Evolutionary conservation across 805 yeast genomes (phyloP), one percentile per base, ranked within the genome.

Genomic region (Hanseniaspora jakobsenii): DNA sequence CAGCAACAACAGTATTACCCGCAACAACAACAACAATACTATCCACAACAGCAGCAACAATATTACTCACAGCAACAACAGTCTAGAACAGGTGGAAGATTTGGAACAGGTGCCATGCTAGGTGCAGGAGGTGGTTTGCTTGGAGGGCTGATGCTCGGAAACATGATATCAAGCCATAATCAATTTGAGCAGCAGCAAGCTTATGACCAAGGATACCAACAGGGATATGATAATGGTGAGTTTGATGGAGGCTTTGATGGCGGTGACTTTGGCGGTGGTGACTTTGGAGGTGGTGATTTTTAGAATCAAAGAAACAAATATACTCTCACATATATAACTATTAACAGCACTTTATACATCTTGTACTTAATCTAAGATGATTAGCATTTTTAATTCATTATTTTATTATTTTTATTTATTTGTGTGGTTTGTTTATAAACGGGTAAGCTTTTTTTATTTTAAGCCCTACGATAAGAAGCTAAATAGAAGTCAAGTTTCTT

Each of bases 81-180:
- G 45, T 59, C 59, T 47, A 59, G 51, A 23, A 56, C 54, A 30
- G 53, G 59, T 32, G 51, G 61, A 29, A 62, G 59, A 37, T 60
- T 66, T 49, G 63, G 66, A 13, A 56, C 54, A 47, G 71, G 70
- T 36, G 21, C 44, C 4, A 53, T 71, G 47, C 51, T 67, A 36
- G 76, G 73, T 38, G 72, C 68, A 2, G 78, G 78, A 44, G 70
- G 76, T 14, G 85, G 84, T 59, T 57, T 77, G 44, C 53, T 77
- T 7, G 83, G 82, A 47, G 83, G 82, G 36, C 60, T 71, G 60
- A 52, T 75, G 51, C 53, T 76, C 35, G 71, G 70, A 7, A 63
- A 67, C 29, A 70, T 58, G 35, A 57, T 57, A 34, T 56, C 44
- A 48, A 44, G 45, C 34, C 47, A 44, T 66, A 64, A 51, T 55